Conservation (phyloP, 495 filamentous ascomycete genomes). For the Rusavskia elegans region DNA sequence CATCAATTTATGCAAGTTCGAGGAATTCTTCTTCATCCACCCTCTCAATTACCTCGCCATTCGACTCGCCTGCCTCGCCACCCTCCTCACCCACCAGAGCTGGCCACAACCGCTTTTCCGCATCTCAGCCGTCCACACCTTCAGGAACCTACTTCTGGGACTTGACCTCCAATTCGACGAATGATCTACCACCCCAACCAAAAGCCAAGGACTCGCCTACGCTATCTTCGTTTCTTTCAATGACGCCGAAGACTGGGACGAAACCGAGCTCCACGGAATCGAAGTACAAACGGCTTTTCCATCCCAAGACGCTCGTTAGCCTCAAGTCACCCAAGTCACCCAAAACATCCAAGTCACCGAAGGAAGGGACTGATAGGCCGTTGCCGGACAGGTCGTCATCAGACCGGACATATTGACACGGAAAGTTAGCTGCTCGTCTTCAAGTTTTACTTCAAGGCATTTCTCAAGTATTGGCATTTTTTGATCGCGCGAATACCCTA, state of each 20-base stretch:
- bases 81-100: constrained; percentile 1
- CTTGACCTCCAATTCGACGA: background rate
- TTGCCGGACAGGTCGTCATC: no score
- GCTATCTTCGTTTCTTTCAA: constrained; percentile 1
- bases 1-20: constrained; percentile 11
- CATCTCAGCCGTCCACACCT: constrained; percentile 12
- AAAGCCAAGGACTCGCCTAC: constrained; percentile 3
- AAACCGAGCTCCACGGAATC: constrained; percentile 1
- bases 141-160: background rate
- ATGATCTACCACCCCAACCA: background rate
- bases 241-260: constrained; percentile 9
- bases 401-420: no score
- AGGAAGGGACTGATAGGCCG: no score
- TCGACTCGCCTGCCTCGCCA: constrained; percentile 4
- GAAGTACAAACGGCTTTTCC: constrained; percentile 10
- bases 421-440: no score
- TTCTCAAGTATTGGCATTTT: no score
- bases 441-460: no score
- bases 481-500: no score
- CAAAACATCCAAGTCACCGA: no score
- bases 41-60: constrained; percentile 7
- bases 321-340: background rate
- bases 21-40: constrained; percentile 9
- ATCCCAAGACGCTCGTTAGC: background rate
- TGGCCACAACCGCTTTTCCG: constrained; percentile 4